Base-by-base conservation (phyloP, 352 stramenopile species). In the Phytophthora lateralis region DNA sequence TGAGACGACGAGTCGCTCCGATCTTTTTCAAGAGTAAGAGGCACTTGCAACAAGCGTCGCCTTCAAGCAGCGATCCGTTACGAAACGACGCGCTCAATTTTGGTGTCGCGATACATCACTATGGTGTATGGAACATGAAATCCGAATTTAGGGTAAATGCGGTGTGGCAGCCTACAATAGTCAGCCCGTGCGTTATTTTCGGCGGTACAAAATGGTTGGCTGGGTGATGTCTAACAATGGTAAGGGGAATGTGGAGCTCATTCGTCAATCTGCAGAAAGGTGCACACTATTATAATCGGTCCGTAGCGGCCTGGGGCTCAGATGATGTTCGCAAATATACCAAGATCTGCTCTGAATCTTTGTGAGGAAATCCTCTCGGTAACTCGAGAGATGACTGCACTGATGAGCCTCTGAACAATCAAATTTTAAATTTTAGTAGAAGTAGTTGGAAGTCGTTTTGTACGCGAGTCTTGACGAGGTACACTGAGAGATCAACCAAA, bases 321-420 rank as follows among this genome's bases (percentile, higher is more conserved):
- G 42, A 61, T 75, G 80, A 90, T 90, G 80, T 76, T 82, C 51
- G 69, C 77, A 78, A 80, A 80, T 71, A 88, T 90, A 90, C 80
- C 80, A 90, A 90, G 80, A 90, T 90, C 80, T 90, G 80, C 80
- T 90, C 80, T 88, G 80, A 89, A 80, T 80, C 53, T 73, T 78
- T 57, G 72, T 90, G 80, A 88, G 72, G 80, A 90, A 79, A 90
- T 77, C 80, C 73, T 80, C 74, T 90, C 80, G 73, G 80, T 88
- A 90, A 88, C 78, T 77, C 69, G 80, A 90, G 78, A 78, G 75
- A 85, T 61, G 64, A 73, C 61, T 84, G 80, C 78, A 77, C 80
- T 90, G 80, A 90, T 83, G 80, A 90, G 61, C 55, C 55, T 56
- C 70, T 21, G 32, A 62, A 68, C 61, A 59, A 47, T 14, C 15